Conservation (phyloP, 441 rosid genomes). For the Omphalea diandra region DNA sequence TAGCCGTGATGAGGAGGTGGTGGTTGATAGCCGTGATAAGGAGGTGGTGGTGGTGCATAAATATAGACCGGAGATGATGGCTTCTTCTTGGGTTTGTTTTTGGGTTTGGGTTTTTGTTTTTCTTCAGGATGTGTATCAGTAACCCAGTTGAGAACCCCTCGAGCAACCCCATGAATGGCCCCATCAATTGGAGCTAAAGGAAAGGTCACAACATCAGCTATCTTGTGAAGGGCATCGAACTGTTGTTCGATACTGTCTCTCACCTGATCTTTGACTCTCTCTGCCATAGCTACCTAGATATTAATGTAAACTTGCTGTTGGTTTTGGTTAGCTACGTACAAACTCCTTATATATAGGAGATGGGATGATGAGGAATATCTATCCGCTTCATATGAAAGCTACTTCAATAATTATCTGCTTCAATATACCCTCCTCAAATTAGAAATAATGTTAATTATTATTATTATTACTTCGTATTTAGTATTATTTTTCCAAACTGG, state of each 20-base stretch:
- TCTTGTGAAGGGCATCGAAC: background rate
- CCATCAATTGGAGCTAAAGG: conserved; percentile 1
- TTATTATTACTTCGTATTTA: no score
- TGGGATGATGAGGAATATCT: no score
- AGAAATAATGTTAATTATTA: no score
- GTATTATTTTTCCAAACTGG: no score
- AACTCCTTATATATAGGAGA: no score
- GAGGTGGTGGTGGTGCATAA: background rate
- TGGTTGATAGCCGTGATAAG: background rate
- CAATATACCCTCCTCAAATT: no score
- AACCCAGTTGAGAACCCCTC: background rate
- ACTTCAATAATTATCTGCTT: no score
- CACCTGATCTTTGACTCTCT: background rate
- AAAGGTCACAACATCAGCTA: background rate
- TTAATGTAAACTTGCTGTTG: background rate
- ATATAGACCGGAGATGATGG: background rate
- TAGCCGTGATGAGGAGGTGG: background rate
- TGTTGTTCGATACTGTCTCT: background rate
- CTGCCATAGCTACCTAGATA: background rate
- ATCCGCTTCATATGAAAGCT: no score
- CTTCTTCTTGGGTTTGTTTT: background rate
- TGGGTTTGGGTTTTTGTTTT: background rate
- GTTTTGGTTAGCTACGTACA: background rate
- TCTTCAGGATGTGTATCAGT: background rate
- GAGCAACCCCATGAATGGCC: conserved; percentile 4